Percentiles rank a stretch among this genome's conserved stretches.
These are phyloP conservation scores for Colletotrichum sp. DNA, from an alignment of 2,329 filamentous ascomycete genomes.

Conservation along the genomic window DNA sequence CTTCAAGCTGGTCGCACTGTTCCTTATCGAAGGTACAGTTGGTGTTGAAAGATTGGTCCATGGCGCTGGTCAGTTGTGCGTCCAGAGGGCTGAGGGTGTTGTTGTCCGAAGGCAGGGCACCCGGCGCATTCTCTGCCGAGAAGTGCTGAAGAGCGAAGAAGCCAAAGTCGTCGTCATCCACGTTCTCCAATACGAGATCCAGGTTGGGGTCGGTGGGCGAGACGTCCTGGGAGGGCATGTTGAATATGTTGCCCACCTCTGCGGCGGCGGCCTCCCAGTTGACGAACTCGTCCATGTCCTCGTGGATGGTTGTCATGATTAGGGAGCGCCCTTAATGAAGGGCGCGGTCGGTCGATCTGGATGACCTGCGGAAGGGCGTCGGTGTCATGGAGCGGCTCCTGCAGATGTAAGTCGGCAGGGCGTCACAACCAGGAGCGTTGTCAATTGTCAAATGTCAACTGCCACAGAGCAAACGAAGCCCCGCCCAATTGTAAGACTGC, in stretches of 20 bases:
- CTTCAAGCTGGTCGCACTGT: conserved; percentile 24
- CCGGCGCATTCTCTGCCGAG: conserved; percentile 43
- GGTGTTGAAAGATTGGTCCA: background rate
- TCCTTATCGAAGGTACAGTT: background rate
- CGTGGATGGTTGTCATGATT: conserved; percentile 40
- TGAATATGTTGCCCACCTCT: conserved; percentile 35
- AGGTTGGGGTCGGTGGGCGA: conserved; percentile 45
- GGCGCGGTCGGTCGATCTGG: background rate
- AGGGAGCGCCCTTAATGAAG: conserved; percentile 1
- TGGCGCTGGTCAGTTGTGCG: background rate
- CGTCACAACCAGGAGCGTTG: background rate
- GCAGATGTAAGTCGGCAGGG: conserved; percentile 12
- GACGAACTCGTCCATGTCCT: conserved; percentile 68
- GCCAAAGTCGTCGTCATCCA: conserved; percentile 64
- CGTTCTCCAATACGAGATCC: conserved; percentile 59
- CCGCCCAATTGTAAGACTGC: conserved; percentile 9
- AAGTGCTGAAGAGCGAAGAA: conserved; percentile 66
- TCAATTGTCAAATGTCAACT: conserved; percentile 5
- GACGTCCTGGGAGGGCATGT: conserved; percentile 38
- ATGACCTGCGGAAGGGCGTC: conserved; percentile 15
- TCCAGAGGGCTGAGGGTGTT: background rate
- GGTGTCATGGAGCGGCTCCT: background rate
- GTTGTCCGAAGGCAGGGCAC: conserved; percentile 6
- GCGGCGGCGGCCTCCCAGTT: conserved; percentile 62
- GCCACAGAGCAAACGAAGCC: conserved; percentile 5